These are phyloP conservation scores for Tylopilus rubrobrunneus DNA, from an alignment of 768 basidiomycete species.

Conservation along the genomic window DNA sequence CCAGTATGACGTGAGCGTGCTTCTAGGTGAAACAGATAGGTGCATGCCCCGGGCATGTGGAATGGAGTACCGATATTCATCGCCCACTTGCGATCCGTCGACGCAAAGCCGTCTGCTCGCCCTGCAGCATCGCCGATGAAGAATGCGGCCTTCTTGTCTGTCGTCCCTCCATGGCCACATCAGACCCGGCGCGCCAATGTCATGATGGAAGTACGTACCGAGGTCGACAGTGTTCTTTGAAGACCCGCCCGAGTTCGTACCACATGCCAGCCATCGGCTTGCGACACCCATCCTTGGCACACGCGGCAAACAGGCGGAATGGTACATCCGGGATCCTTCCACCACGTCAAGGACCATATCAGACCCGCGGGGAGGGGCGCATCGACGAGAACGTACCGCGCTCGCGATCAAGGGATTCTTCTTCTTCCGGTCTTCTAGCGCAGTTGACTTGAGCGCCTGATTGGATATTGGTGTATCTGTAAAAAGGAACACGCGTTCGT, in stretches of 20 bases:
- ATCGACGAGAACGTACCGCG: constrained; percentile 39
- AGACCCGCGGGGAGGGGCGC: background rate
- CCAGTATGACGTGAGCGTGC: background rate
- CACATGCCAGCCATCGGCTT: constrained; percentile 92
- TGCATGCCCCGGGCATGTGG: constrained; percentile 74
- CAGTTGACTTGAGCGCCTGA: constrained; percentile 53
- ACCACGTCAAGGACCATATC: background rate
- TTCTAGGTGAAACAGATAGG: background rate
- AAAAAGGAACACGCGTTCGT: background rate
- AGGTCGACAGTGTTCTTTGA: constrained; percentile 54
- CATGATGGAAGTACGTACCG: constrained; percentile 40
- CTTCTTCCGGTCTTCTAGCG: constrained; percentile 63
- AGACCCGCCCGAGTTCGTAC: constrained; percentile 64
- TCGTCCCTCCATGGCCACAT: background rate
- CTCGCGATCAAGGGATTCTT: constrained; percentile 69
- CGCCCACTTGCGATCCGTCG: constrained; percentile 85
- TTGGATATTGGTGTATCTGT: constrained; percentile 75
- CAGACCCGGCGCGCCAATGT: no score
- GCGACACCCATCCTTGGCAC: constrained; percentile 66
- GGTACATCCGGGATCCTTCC: constrained; percentile 67
- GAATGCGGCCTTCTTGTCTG: constrained; percentile 65
- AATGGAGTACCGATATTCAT: constrained; percentile 71
- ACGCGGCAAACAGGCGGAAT: constrained; percentile 76
- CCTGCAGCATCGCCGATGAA: constrained; percentile 93
- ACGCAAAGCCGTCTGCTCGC: constrained; percentile 68